Evolutionary conservation across 805 yeast species (phyloP), one percentile per base, ranked within the genome.

Genomic region (Kodamaea nitidulidarum): DNA sequence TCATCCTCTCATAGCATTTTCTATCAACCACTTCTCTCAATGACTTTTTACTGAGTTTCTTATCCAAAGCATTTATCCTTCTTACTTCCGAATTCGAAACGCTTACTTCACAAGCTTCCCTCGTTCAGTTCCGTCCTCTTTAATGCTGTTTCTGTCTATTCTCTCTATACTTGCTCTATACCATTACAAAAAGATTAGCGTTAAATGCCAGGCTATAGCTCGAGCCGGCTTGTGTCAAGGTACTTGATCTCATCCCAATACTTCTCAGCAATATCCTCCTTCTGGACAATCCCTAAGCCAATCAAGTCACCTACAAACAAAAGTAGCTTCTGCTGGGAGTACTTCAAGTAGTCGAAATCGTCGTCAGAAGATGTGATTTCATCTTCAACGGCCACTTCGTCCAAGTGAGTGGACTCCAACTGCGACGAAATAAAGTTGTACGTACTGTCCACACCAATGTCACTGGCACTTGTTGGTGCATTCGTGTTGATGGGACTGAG

Each of bases 241-340:
- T 49, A 62, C 55, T 73, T 75, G 21, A 78, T 49, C 14, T 43
- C 15, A 24, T 41, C 45, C 39, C 48, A 48, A 43, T 46, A 41
- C 40, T 57, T 43, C 12, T 53, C 52, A 11, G 56, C 45, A 10
- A 69, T 54, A 7, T 55, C 56, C 26, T 56, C 57, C 20, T 56
- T 54, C 21, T 57, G 42, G 17, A 75, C 46, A 7, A 88, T 45
- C 0, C 84, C 85, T 26, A 84, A 68, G 38, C 72, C 72, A 15
- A 82, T 61, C 53, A 85, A 56, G 57, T 91, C 97, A 9, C 85
- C 88, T 71, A 90, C 70, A 39, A 83, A 75, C 15, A 88, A 58
- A 4, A 78, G 78, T 10, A 83, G 71, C 63, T 90, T 91, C 46
- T 90, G 88, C 35, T 72, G 70, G 7, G 93, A 67, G 58, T 90